Conservation (phyloP, 371 early-diverging fungal species). For the Mucor circinelloides region DNA sequence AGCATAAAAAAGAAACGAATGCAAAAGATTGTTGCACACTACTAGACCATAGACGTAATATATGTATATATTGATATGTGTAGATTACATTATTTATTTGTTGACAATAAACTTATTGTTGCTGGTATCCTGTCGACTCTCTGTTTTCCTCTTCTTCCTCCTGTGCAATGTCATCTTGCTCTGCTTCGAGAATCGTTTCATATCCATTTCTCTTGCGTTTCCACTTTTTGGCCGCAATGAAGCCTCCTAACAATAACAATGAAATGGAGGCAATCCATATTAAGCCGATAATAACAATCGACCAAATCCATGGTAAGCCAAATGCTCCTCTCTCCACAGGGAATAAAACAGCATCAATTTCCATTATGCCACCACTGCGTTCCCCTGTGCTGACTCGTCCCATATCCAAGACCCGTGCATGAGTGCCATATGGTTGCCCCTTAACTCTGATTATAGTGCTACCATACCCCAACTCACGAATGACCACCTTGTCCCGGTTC, state of each 20-base stretch:
- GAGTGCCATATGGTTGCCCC: slow-evolving; percentile 21
- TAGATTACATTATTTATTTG: not conserved
- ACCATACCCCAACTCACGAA: slow-evolving; percentile 29
- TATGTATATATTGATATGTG: not conserved
- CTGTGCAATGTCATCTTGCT: not conserved
- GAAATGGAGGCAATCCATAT: not conserved
- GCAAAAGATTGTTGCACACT: not conserved
- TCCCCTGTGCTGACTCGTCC: slow-evolving; percentile 30
- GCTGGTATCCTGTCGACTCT: not conserved
- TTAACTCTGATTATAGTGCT: slow-evolving; percentile 25
- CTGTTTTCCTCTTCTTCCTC: slow-evolving; percentile 2
- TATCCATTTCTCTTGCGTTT: slow-evolving; percentile 21
- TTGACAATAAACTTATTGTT: not conserved
- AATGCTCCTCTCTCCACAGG: slow-evolving; percentile 41
- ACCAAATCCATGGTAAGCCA: slow-evolving; percentile 44
- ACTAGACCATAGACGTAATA: not conserved
- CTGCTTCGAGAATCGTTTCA: slow-evolving; percentile 13
- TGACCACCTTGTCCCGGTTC: slow-evolving; percentile 31
- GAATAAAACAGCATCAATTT: slow-evolving; percentile 41
- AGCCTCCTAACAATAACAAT: not conserved
- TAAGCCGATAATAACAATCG: slow-evolving; percentile 17
- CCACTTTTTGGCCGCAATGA: slow-evolving; percentile 12
- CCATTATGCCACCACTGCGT: slow-evolving; percentile 39
- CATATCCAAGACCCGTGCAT: slow-evolving; percentile 33
- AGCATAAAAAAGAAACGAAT: not conserved